A percentile compares a stretch with the other conserved stretches of the same genome.
phyloP scores from a whole-genome alignment of 1,139 yeast genomes.

The Oligophagozyma castellii region DNA sequence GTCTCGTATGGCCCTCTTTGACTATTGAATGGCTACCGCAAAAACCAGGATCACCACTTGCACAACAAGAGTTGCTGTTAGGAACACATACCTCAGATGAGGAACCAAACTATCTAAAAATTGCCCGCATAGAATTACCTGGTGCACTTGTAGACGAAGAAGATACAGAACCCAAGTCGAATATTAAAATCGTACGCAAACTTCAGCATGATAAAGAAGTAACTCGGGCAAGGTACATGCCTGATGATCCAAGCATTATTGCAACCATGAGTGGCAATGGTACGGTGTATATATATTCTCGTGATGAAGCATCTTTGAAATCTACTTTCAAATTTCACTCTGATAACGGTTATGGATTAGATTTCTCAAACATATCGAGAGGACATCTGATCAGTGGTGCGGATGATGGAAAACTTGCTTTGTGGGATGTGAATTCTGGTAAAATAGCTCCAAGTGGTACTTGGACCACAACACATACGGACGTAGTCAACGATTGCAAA shows the following conservation, averaged over 20 bases:
- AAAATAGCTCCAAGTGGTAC: conserved; percentile 3
- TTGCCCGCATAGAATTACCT: conserved; percentile 67
- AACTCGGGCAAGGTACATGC: conserved; percentile 74
- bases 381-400: conserved; percentile 47
- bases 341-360: conserved; percentile 59
- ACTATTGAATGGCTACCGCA: conserved; percentile 67
- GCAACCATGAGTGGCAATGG: conserved; percentile 77
- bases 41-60: conserved; percentile 7
- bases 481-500: conserved; percentile 60
- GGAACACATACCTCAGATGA: conserved; percentile 86
- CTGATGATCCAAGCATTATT: conserved; percentile 50
- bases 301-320: conserved; percentile 22
- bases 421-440: conserved; percentile 38
- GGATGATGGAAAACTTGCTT: conserved; percentile 48
- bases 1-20: conserved; percentile 67
- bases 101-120: conserved; percentile 61
- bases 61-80: conserved; percentile 36
- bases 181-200: conserved; percentile 52
- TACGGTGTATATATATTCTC: conserved; percentile 51
- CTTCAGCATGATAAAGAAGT: conserved; percentile 45
- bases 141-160: conserved; percentile 22
- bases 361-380: conserved; percentile 39
- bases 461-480: conserved; percentile 27
- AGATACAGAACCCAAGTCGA: conserved; percentile 27
- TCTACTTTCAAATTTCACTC: conserved; percentile 36